phyloP scores from a whole-genome alignment of 441 rosid species.

The Brassica balearica region DNA sequence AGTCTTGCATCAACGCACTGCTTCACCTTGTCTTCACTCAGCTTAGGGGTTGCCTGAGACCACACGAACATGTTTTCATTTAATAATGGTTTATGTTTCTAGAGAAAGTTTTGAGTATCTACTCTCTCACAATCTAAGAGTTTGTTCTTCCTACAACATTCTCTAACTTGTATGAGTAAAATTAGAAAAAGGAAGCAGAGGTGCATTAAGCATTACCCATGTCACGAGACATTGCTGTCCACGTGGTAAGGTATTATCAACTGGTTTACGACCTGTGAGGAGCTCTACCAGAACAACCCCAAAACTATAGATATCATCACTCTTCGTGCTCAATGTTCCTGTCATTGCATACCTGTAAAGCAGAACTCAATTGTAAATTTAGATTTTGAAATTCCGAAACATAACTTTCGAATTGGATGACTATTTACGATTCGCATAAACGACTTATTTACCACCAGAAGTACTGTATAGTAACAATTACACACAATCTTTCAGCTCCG shows the following conservation, averaged over 20 bases:
- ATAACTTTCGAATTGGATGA: too few relatives aligned
- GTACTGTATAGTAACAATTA: too few relatives aligned
- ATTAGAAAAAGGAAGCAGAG: slow-evolving; percentile 7
- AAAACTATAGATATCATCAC: too few relatives aligned
- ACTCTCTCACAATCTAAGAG: background rate
- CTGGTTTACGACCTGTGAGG: slow-evolving; percentile 68
- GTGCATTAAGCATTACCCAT: slow-evolving; percentile 51
- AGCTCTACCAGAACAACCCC: slow-evolving; percentile 64
- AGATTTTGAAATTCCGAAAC: too few relatives aligned
- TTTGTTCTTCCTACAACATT: slow-evolving; percentile 12
- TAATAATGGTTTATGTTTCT: background rate
- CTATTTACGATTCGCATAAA: too few relatives aligned
- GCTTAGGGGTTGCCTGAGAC: slow-evolving; percentile 25
- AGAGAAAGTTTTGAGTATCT: background rate
- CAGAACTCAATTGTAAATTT: too few relatives aligned
- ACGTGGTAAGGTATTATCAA: slow-evolving; percentile 66
- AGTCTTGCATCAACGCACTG: slow-evolving; percentile 67
- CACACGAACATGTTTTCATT: slow-evolving; percentile 18
- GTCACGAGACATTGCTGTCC: slow-evolving; percentile 72
- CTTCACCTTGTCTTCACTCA: slow-evolving; percentile 48
- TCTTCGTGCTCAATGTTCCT: too few relatives aligned
- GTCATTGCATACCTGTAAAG: too few relatives aligned
- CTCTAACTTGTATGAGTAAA: slow-evolving; percentile 3
- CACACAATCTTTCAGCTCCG: too few relatives aligned
- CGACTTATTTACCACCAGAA: too few relatives aligned